Evolutionary conservation across 2,329 filamentous ascomycete genomes (phyloP).

Genomic region (Hymenoscyphus salicellus): DNA sequence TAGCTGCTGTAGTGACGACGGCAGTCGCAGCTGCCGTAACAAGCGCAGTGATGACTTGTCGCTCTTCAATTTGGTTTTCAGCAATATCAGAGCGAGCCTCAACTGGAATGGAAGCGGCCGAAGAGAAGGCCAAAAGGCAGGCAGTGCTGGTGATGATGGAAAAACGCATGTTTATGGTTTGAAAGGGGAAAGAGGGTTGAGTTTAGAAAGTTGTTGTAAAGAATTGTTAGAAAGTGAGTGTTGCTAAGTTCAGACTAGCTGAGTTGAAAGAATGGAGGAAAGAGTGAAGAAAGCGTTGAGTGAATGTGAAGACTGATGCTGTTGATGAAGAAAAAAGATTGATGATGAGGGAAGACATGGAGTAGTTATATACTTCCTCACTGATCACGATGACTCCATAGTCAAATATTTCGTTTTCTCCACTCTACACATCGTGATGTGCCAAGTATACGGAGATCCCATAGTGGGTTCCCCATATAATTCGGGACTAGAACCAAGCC

Average conservation of each 20-base stretch:
- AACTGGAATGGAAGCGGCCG: not conserved
- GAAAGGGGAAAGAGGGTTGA: not conserved
- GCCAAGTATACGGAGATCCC: too few species aligned
- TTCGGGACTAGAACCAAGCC: too few species aligned
- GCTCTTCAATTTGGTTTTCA: not conserved
- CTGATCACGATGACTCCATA: not conserved
- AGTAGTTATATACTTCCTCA: not conserved
- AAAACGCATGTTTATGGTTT: slow-evolving; percentile 2
- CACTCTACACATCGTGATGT: too few species aligned
- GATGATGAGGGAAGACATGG: not conserved
- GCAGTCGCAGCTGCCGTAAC: not conserved
- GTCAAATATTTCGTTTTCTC: not conserved
- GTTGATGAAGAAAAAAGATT: not conserved
- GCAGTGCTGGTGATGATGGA: not conserved
- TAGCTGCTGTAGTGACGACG: not conserved
- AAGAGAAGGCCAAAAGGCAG: not conserved
- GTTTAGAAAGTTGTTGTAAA: not conserved
- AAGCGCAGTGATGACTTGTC: slow-evolving; percentile 2
- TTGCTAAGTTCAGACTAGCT: too few species aligned
- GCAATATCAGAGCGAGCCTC: not conserved
- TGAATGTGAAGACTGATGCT: too few species aligned
- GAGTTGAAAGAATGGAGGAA: not conserved
- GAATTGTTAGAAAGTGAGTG: not conserved
- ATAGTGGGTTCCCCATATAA: too few species aligned
- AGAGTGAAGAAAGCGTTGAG: not conserved